Percentiles rank a stretch among this genome's conserved stretches.
These are phyloP conservation scores for Globisporangium alternatum DNA, from an alignment of 352 stramenopile genomes.

Conservation along the genomic window DNA sequence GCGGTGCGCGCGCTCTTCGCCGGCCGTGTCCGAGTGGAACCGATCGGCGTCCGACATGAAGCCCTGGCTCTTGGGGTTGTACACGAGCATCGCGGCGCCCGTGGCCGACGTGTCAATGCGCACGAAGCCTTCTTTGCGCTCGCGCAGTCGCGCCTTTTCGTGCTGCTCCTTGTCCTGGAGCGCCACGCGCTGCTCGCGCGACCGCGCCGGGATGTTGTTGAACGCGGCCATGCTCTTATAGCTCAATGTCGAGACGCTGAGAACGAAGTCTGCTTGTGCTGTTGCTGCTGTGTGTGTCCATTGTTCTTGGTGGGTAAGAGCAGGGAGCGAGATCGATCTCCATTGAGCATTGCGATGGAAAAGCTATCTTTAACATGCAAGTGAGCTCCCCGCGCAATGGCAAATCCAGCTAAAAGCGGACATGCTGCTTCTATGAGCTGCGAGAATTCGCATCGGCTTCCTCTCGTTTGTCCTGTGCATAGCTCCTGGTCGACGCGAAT, in stretches of 20 bases:
- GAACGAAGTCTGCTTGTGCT: background rate
- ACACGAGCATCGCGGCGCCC: slow-evolving; percentile 72
- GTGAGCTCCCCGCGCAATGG: no score
- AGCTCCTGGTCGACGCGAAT: no score
- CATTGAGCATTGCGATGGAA: no score
- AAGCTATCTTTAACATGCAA: no score
- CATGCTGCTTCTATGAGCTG: no score
- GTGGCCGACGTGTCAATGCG: slow-evolving; percentile 65
- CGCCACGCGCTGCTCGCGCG: slow-evolving; percentile 64
- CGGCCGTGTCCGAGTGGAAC: slow-evolving; percentile 89
- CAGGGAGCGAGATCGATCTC: no score
- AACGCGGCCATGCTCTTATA: slow-evolving; percentile 27
- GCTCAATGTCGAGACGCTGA: background rate
- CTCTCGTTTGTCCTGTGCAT: no score
- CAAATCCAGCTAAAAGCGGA: no score
- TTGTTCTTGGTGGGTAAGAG: no score
- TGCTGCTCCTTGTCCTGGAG: slow-evolving; percentile 74
- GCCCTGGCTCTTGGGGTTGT: slow-evolving; percentile 52
- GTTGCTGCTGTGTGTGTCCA: no score
- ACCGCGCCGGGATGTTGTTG: slow-evolving; percentile 79
- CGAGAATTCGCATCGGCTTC: no score
- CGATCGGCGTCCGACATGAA: slow-evolving; percentile 85
- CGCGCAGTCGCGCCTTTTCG: slow-evolving; percentile 67
- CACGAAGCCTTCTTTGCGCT: slow-evolving; percentile 66
- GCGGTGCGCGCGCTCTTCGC: slow-evolving; percentile 67